phyloP scores from a whole-genome alignment of 2,329 filamentous ascomycete species.

The Fusarium secorum region DNA sequence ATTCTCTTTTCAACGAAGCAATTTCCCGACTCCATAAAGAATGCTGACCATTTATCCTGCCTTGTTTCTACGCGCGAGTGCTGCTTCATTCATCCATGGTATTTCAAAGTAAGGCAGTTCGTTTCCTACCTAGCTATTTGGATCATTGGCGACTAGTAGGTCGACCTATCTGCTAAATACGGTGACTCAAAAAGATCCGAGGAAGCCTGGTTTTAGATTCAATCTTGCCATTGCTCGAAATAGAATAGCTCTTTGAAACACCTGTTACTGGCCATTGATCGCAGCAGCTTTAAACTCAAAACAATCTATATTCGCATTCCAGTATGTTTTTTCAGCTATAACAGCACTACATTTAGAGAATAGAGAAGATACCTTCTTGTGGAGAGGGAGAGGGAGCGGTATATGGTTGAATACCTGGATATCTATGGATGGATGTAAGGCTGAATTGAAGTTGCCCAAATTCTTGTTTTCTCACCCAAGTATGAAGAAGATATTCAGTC shows the following conservation, averaged over 20 bases:
- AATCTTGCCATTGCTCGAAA: neutral
- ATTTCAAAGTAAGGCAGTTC: neutral
- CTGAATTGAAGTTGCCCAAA: neutral
- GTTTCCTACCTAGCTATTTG: neutral
- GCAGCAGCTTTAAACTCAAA: neutral
- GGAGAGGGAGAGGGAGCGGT: neutral
- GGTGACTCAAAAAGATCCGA: neutral
- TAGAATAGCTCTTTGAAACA: neutral
- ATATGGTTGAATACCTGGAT: neutral
- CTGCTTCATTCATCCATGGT: neutral
- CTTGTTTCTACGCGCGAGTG: neutral
- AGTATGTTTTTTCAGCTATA: neutral
- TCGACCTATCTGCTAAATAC: fast-evolving
- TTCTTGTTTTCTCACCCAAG: no score
- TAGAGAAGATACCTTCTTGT: no score
- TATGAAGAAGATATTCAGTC: neutral
- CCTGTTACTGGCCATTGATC: no score
- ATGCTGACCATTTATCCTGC: neutral
- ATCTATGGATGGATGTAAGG: no score
- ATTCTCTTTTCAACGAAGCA: no score
- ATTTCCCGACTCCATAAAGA: neutral
- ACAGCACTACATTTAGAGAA: fast-evolving
- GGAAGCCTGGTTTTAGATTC: neutral
- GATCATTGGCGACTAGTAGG: no score
- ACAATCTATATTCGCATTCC: neutral